Percentiles rank a stretch among this genome's conserved stretches.
These are phyloP conservation scores for Colletotrichum sp. DNA, from an alignment of 2,329 filamentous ascomycete genomes.

Conservation along the genomic window DNA sequence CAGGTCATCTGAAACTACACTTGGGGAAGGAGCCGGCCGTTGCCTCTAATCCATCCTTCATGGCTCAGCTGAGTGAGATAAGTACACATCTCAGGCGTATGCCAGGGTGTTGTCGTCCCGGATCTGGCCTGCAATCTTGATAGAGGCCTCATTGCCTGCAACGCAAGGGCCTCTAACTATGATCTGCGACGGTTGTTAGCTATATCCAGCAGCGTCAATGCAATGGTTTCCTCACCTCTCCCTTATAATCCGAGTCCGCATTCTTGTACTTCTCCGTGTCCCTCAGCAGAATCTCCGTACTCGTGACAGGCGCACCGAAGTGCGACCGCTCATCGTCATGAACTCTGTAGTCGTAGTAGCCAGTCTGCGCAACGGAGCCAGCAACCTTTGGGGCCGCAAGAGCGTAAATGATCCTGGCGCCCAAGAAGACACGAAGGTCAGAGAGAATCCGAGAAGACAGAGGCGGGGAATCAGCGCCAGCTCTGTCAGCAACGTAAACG, in stretches of 20 bases:
- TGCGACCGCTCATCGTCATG: conserved; percentile 57
- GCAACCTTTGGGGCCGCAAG: conserved; percentile 84
- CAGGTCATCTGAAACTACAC: neutral
- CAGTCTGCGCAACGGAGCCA: conserved; percentile 86
- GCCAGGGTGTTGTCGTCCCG: conserved; percentile 76
- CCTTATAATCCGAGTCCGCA: conserved; percentile 64
- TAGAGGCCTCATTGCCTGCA: conserved; percentile 65
- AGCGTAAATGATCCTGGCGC: conserved; percentile 83
- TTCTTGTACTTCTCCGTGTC: conserved; percentile 67
- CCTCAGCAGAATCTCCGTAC: conserved; percentile 77
- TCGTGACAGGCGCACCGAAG: conserved; percentile 83
- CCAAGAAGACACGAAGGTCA: conserved; percentile 81
- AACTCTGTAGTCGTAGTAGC: conserved; percentile 84
- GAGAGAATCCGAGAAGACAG: conserved; percentile 75
- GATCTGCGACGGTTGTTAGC: conserved; percentile 53
- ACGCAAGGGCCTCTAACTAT: conserved; percentile 77
- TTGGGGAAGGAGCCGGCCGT: neutral
- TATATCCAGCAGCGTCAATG: neutral
- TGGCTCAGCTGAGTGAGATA: neutral
- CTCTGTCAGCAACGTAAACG: conserved; percentile 78
- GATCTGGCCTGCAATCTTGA: conserved; percentile 70
- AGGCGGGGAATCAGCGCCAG: conserved; percentile 64
- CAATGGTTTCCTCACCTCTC: conserved; percentile 60
- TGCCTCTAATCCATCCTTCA: neutral
- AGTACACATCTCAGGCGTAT: conserved; percentile 41